phyloP scores from a whole-genome alignment of 2,329 filamentous ascomycete species.

The Curvularia hawaiiensis region DNA sequence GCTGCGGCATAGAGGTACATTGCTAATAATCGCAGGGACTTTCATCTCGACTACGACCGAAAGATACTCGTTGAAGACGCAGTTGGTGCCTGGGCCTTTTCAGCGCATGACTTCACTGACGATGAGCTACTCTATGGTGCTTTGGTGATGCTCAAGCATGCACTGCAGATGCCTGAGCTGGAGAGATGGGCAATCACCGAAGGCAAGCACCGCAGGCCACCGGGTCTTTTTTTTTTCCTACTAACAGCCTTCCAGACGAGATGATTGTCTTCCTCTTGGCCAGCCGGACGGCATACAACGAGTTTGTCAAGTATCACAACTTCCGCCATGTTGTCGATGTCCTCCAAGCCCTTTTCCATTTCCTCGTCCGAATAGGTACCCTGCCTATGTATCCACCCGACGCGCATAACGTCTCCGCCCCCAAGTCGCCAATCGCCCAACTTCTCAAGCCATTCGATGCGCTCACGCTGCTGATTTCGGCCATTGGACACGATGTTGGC shows the following conservation, averaged over 20 bases:
- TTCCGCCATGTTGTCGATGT: slow-evolving; percentile 98
- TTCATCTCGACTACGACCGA: slow-evolving; percentile 70
- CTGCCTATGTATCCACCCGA: slow-evolving; percentile 68
- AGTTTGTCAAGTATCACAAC: slow-evolving; percentile 96
- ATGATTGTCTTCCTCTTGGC: slow-evolving; percentile 85
- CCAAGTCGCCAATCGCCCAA: slow-evolving; percentile 70
- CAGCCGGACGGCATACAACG: slow-evolving; percentile 92
- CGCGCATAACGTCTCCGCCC: slow-evolving; percentile 33
- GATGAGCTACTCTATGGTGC: slow-evolving; percentile 88
- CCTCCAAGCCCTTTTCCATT: slow-evolving; percentile 89
- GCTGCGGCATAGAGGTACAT: background rate
- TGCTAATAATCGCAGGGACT: slow-evolving; percentile 54
- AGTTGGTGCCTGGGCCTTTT: slow-evolving; percentile 84
- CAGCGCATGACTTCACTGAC: slow-evolving; percentile 85
- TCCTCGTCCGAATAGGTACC: slow-evolving; percentile 79
- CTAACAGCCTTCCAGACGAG: slow-evolving; percentile 63
- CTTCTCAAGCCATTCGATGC: slow-evolving; percentile 87
- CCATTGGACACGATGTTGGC: slow-evolving; percentile 97
- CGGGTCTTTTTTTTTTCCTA: background rate
- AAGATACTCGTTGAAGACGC: slow-evolving; percentile 69
- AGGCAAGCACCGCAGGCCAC: slow-evolving; percentile 61
- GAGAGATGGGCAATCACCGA: slow-evolving; percentile 79
- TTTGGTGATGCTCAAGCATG: slow-evolving; percentile 88
- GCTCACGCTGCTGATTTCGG: slow-evolving; percentile 86
- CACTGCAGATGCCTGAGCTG: slow-evolving; percentile 79